Evolutionary conservation across 2,329 filamentous ascomycete species (phyloP), one percentile per base, ranked within the genome.

Genomic region (Fusarium tricinctum): DNA sequence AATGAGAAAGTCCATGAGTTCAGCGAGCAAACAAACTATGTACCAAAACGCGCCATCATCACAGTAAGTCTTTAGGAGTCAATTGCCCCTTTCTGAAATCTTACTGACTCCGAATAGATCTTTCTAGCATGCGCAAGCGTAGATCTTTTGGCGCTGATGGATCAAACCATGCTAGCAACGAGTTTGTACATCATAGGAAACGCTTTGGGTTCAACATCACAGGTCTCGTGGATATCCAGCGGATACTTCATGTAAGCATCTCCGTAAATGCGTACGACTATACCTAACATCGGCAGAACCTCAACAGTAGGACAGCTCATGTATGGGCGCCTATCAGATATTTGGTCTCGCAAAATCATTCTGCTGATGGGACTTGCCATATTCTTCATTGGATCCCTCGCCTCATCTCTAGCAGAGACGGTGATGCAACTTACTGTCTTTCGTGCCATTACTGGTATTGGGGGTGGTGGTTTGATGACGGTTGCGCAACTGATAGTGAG

Each of bases 391-490:
- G 82, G 82, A 1, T 83, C 81, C 0, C 68, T 84, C 4, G 81
- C 81, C 1, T 78, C 81, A 3, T 83, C 81, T 0, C 73, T 84
- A 3, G 75, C 82, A 0, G 74, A 78, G 39, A 79, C 78, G 5
- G 78, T 78, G 4, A 70, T 78, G 1, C 81, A 84, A 47, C 75
- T 82, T 22, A 80, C 78, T 10, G 51, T 81, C 46, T 82, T 82
- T 46, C 80, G 81, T 5, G 78, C 77, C 30, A 78, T 81, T 28
- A 81, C 80, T 9, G 79, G 81, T 47, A 85, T 92, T 56, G 91
- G 91, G 20, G 91, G 90, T 13, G 91, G 89, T 2, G 91, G 91
- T 3, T 88, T 93, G 83, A 89, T 88, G 47, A 89, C 89, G 0
- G 87, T 92, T 44, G 88, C 89, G 10, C 87, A 85, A 54, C 90